phyloP scores from a whole-genome alignment of 1,139 yeast genomes.

The Kazachstania sp. region DNA sequence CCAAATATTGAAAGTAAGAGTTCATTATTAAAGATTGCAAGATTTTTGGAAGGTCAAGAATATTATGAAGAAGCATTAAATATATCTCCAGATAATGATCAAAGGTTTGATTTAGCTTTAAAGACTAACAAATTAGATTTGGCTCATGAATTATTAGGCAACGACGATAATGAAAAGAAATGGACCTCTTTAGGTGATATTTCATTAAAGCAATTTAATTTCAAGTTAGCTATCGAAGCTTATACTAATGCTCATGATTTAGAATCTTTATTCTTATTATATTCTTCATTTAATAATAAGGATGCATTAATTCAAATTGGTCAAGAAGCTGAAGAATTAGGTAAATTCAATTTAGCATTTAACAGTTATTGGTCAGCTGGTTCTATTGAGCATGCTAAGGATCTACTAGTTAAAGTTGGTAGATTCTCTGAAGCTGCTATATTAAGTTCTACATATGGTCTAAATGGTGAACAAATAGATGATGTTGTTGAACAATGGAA shows the following conservation, averaged over 20 bases:
- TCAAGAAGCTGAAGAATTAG: constrained; percentile 52
- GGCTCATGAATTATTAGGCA: constrained; percentile 64
- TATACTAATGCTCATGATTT: constrained; percentile 75
- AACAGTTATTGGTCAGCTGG: constrained; percentile 86
- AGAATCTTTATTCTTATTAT: constrained; percentile 71
- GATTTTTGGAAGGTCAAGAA: constrained; percentile 92
- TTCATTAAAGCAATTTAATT: constrained; percentile 70
- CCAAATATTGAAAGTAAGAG: constrained; percentile 52
- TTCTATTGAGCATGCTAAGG: constrained; percentile 54
- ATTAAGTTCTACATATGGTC: constrained; percentile 67
- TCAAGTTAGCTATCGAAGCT: constrained; percentile 71
- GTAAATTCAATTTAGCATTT: constrained; percentile 86
- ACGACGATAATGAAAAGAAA: constrained; percentile 52
- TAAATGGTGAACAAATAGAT: constrained; percentile 37
- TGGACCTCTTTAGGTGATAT: constrained; percentile 93
- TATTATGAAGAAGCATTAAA: constrained; percentile 72
- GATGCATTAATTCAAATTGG: constrained; percentile 56
- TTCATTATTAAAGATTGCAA: constrained; percentile 75
- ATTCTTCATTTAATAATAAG: constrained; percentile 72
- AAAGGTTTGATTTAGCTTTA: constrained; percentile 74
- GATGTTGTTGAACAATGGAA: constrained; percentile 61
- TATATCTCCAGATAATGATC: constrained; percentile 77
- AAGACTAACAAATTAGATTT: constrained; percentile 57
- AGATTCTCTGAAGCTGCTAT: constrained; percentile 81
- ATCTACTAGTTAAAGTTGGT: constrained; percentile 58